Evolutionary conservation across 495 filamentous ascomycete species (phyloP).

Genomic region (Sphaerosporella brunnea): DNA sequence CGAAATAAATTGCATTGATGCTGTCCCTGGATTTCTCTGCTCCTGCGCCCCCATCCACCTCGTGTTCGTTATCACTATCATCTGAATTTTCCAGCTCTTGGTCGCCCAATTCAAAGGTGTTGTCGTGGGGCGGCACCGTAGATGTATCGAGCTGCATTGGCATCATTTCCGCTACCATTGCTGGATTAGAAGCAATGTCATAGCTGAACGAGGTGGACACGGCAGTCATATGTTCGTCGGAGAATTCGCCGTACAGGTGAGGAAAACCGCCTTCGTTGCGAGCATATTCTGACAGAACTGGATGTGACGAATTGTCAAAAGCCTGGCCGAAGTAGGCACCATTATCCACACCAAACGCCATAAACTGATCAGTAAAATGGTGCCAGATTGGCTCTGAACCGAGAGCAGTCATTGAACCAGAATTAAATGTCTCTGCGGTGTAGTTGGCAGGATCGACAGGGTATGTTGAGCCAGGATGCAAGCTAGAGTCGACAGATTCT

Average conservation of each 20-base stretch:
- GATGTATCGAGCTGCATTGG: slow-evolving; percentile 7
- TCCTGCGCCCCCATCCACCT: slow-evolving; percentile 9
- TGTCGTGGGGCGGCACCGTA: neutral
- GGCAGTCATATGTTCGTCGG: slow-evolving; percentile 1
- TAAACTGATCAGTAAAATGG: slow-evolving; percentile 4
- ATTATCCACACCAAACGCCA: slow-evolving; percentile 7
- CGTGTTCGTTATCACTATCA: slow-evolving; percentile 10
- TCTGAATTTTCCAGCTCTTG: neutral
- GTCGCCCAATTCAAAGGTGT: neutral
- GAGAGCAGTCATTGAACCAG: slow-evolving; percentile 9
- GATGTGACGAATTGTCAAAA: slow-evolving; percentile 9
- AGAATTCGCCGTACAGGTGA: slow-evolving; percentile 13
- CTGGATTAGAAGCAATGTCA: slow-evolving; percentile 7
- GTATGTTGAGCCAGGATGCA: slow-evolving; percentile 14
- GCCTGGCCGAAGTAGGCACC: slow-evolving; percentile 19
- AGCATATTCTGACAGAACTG: slow-evolving; percentile 15
- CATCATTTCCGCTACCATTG: slow-evolving; percentile 8
- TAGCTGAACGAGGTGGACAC: slow-evolving; percentile 6
- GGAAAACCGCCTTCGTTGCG: slow-evolving; percentile 20
- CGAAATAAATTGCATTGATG: slow-evolving; percentile 17
- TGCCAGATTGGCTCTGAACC: neutral
- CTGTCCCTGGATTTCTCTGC: neutral
- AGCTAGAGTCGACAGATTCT: slow-evolving; percentile 17
- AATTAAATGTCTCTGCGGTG: slow-evolving; percentile 13
- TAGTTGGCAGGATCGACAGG: slow-evolving; percentile 15